Conservation (phyloP, 176 grass and related monocot genomes). For the Metroxylon sagu region DNA sequence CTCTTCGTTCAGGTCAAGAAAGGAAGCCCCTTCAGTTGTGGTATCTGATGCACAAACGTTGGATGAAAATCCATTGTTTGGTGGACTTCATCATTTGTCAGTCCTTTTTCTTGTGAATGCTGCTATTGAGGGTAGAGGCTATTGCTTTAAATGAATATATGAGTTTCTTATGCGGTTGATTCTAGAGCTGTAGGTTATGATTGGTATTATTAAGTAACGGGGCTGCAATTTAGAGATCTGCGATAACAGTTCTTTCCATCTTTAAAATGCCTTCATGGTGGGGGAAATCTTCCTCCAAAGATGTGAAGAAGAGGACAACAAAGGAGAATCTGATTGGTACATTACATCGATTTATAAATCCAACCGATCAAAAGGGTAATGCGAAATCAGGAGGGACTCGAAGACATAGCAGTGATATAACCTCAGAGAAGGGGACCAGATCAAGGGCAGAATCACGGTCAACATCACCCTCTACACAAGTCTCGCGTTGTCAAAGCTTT, state of each 20-base stretch:
- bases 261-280: conserved; percentile 86
- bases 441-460: conserved; percentile 76
- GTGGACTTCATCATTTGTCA: too few relatives aligned
- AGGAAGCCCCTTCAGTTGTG: too few relatives aligned
- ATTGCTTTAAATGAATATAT: too few relatives aligned
- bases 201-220: too few relatives aligned
- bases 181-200: too few relatives aligned
- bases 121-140: too few relatives aligned
- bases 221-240: too few relatives aligned
- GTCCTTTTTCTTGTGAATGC: too few relatives aligned
- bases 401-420: conserved; percentile 35
- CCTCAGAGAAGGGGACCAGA: conserved; percentile 60
- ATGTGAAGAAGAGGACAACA: conserved; percentile 67
- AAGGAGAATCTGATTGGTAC: conserved; percentile 92
- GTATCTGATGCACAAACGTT: too few relatives aligned
- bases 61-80: too few relatives aligned
- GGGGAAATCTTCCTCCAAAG: conserved; percentile 81
- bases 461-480: conserved; percentile 83
- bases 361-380: conserved; percentile 71
- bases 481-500: conserved; percentile 95
- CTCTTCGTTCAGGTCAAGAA: too few relatives aligned
- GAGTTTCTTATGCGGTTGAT: too few relatives aligned
- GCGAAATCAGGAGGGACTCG: conserved; percentile 51
- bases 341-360: conserved; percentile 78
- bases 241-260: conserved; percentile 4